Base-by-base conservation (phyloP, 164 flowering plant genomes). In the Platanus orientalis region DNA sequence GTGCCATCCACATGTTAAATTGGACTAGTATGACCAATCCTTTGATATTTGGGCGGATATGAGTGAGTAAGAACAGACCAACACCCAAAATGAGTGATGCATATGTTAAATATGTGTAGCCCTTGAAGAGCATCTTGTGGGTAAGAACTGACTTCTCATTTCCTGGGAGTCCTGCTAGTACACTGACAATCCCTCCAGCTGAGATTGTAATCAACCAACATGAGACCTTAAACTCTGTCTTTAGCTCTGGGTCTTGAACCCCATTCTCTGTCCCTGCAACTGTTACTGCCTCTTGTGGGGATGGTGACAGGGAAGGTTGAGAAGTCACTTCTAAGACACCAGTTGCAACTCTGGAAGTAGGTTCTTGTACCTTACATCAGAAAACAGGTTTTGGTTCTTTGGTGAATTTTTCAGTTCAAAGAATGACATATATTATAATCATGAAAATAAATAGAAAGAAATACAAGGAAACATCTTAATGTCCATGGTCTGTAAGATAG, bases 41-140 rank as follows among this genome's bases (percentile, higher is more conserved):
- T 17, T 13, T 0, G 17, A 54, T 54, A 26, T 27, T 27, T 16
- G n/a, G 57, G n/a, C 34, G 34, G 0, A 13, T 26, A 39, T 55
- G 58, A 55, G 58, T 28, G n/a, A n/a, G n/a, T n/a, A 16, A 7
- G 40, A 55, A 30, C 23, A 55, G 58, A 55, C 39, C 13, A 28
- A 28, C 21, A 55, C 20, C 24, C 2, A 7, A 30, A 6, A 55
- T 20, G 29, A 55, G 24, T 17, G 58, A 55, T 28, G 19, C 10
- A n/a, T 26, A 54, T 10, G 6, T 5, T 6, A 27, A 28, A 16
- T 1, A 14, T 54, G 32, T 54, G n/a, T 26, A 27, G 20, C 9
- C 28, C 28, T 51, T 51, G 27, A 51, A 51, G 28, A 51, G 10
- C 28, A 23, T 13, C 28, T 21, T 23, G 28, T 51, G 54, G 27